Base-by-base conservation (phyloP, 225 moss, liverwort and hornwort genomes). In the Antitrichia curtipendula region DNA sequence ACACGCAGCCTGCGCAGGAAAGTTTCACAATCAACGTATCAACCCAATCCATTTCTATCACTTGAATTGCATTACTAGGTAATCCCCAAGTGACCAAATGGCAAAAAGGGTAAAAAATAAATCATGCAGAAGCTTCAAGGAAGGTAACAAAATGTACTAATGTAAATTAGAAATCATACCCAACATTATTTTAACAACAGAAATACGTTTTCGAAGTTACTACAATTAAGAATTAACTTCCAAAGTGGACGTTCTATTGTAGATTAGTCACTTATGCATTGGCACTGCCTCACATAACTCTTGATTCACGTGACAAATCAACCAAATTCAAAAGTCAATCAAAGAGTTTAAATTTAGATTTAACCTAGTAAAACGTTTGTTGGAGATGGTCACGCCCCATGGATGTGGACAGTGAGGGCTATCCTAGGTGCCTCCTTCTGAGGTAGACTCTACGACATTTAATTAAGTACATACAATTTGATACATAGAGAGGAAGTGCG, bases 1-100 rank as follows among this genome's bases (percentile, higher is more conserved):
- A 90, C 94, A 97, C 7, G 94, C 93, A 69, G 65, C 85, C 98
- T 98, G 91, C 47, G 78, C 69, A 86, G 50, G 72, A 18, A 82
- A 58, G 65, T 17, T 45, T 43, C 23, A 66, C 71, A 64, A 64
- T 14, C 70, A 29, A 60, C 12, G 9, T 28, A 22, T 32, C 59
- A 21, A 17, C 22, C 64, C 27, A 50, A 40, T 72, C 59, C 40
- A 47, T 52, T 28, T 73, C 53, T 36, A n/a, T 72, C 61, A 43
- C 40, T 75, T 45, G 49, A 43, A 72, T 84, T 80, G 40, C 70
- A 78, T 56, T 28, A 40, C 71, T 24, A 70, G 9, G 28, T 64
- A 25, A 58, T 7, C 54, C n/a, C 8, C 3, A 12, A 68, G 69
- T 31, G 68, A 40, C 69, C 29, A 20, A 69, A 38, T 27, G 52